A percentile compares a stretch with the other conserved stretches of the same genome.
Evolutionary conservation across 2,329 filamentous ascomycete genomes (phyloP).

Genomic region (Fusarium sp.): DNA sequence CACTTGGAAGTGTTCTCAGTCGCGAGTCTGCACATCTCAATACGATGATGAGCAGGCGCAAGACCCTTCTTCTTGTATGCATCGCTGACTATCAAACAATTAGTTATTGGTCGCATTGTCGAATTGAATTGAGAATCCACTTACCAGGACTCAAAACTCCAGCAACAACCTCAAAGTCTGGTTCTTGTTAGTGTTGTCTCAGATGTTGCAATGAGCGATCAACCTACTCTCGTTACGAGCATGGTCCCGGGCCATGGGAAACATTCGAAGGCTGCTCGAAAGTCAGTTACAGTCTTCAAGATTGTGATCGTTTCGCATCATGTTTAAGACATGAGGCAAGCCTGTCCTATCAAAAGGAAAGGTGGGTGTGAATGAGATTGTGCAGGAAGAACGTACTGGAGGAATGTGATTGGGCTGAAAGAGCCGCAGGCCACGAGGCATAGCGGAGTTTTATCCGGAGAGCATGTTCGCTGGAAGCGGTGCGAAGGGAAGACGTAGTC

Average conservation of each 20-base stretch:
- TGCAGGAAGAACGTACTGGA: constrained; percentile 20
- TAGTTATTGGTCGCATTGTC: neutral
- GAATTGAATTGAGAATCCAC: constrained; percentile 12
- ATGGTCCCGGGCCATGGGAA: constrained; percentile 86
- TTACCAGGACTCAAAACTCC: constrained; percentile 63
- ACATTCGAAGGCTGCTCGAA: constrained; percentile 60
- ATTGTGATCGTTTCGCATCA: neutral
- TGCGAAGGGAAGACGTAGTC: constrained; percentile 71
- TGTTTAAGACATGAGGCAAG: too few relatives aligned
- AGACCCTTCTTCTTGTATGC: constrained; percentile 54
- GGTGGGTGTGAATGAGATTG: neutral
- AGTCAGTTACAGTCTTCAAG: constrained; percentile 4
- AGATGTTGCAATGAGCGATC: neutral
- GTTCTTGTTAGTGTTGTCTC: constrained; percentile 9
- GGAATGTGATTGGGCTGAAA: constrained; percentile 52
- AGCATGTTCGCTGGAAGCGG: constrained; percentile 65
- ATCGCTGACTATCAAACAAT: constrained; percentile 45
- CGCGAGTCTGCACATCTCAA: constrained; percentile 85
- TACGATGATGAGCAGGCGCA: constrained; percentile 52
- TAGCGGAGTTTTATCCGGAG: constrained; percentile 68
- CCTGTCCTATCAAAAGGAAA: neutral
- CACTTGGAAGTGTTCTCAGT: constrained; percentile 76
- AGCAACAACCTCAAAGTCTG: constrained; percentile 81
- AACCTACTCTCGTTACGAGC: constrained; percentile 61
- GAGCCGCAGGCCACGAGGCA: constrained; percentile 76